These are phyloP conservation scores for Lachnellula arida DNA, from an alignment of 2,329 filamentous ascomycete genomes.

Conservation along the genomic window DNA sequence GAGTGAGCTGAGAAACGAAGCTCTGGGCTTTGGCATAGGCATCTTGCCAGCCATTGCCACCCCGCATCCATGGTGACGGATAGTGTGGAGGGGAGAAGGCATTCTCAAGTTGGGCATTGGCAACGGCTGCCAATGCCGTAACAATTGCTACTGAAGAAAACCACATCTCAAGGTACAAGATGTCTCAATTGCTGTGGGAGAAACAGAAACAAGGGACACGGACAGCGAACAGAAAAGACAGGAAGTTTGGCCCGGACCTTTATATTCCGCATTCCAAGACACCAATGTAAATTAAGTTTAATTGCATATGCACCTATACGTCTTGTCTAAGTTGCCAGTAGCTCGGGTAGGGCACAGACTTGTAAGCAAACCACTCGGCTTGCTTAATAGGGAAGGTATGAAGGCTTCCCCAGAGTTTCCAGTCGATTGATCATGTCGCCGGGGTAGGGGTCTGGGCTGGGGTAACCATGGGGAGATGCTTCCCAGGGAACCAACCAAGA, in stretches of 20 bases:
- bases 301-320: neutral
- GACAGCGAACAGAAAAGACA: neutral
- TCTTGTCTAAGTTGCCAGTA: neutral
- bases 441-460: conserved; percentile 2
- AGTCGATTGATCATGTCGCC: no score
- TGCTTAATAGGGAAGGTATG: neutral
- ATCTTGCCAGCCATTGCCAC: conserved; percentile 50
- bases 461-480: no score
- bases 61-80: conserved; percentile 33
- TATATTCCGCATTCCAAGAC: conserved; percentile 1
- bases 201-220: neutral
- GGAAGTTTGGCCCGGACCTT: neutral
- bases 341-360: neutral
- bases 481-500: neutral
- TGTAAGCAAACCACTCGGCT: neutral
- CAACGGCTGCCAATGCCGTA: conserved; percentile 15
- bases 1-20: conserved; percentile 68
- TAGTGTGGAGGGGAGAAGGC: conserved; percentile 29
- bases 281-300: neutral
- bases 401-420: neutral
- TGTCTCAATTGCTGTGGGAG: neutral
- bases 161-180: conserved; percentile 13
- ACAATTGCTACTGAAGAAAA: conserved; percentile 13
- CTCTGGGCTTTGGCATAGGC: conserved; percentile 66
- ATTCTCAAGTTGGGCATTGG: conserved; percentile 22